Conservation (phyloP, 495 filamentous ascomycete genomes). For the Penicillium subrubescens region DNA sequence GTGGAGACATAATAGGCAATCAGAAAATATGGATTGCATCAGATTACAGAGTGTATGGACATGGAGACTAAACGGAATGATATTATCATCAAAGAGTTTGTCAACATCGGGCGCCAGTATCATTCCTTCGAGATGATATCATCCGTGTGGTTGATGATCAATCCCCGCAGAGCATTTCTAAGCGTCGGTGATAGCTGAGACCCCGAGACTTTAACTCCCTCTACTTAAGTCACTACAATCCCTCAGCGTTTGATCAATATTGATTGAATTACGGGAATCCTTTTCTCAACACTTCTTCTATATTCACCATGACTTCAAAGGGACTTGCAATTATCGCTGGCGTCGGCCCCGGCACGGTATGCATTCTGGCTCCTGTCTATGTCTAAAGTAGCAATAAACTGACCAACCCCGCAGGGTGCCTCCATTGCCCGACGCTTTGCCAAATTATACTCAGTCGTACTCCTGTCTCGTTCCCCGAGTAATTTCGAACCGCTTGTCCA, state of each 20-base stretch:
- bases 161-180: conserved; percentile 34
- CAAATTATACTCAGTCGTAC: conserved; percentile 70
- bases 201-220: conserved; percentile 6
- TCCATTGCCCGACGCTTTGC: conserved; percentile 69
- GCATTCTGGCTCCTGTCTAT: conserved; percentile 4
- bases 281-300: background rate
- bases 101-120: conserved; percentile 11
- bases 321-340: conserved; percentile 72
- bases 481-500: conserved; percentile 69
- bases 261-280: background rate
- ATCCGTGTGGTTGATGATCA: conserved; percentile 31
- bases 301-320: conserved; percentile 36
- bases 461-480: conserved; percentile 69
- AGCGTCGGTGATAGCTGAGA: conserved; percentile 21
- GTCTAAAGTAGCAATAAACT: conserved; percentile 3
- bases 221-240: conserved; percentile 4
- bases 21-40: background rate
- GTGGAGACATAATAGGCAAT: background rate
- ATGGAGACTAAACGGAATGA: background rate
- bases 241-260: background rate
- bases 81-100: conserved; percentile 17
- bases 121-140: conserved; percentile 27
- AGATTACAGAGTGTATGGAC: background rate
- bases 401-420: conserved; percentile 43
- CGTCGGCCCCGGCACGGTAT: conserved; percentile 71